Conservation (phyloP, 2,329 filamentous ascomycete genomes). For the Aspergillus hortae region DNA sequence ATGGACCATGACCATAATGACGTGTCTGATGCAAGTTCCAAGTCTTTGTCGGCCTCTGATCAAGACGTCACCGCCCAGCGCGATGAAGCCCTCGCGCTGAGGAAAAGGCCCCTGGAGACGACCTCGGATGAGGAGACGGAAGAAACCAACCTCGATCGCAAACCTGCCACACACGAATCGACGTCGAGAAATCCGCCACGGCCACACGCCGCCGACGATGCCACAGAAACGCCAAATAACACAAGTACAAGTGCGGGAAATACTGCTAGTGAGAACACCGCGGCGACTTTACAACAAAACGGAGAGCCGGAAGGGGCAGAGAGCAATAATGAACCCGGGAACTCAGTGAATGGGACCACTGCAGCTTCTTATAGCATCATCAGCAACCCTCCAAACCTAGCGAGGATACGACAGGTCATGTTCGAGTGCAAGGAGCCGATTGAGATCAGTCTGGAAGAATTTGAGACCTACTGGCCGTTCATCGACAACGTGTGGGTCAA, state of each 20-base stretch:
- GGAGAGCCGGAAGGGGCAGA: neutral
- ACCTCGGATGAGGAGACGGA: conserved; percentile 7
- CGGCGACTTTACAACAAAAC: neutral
- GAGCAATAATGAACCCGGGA: neutral
- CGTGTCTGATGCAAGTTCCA: conserved; percentile 19
- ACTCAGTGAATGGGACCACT: neutral
- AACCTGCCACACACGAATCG: neutral
- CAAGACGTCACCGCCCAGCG: conserved; percentile 10
- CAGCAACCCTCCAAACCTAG: conserved; percentile 42
- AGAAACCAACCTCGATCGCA: conserved; percentile 7
- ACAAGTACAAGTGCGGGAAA: too few species aligned
- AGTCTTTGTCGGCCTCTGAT: conserved; percentile 12
- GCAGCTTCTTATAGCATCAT: conserved; percentile 30
- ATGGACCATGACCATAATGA: conserved; percentile 29
- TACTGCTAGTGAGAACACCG: neutral
- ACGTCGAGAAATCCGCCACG: neutral
- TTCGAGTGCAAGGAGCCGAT: conserved; percentile 46
- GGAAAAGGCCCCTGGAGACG: conserved; percentile 6
- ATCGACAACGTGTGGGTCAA: conserved; percentile 52
- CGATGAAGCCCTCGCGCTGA: conserved; percentile 8
- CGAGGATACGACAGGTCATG: conserved; percentile 40
- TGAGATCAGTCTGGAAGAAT: conserved; percentile 45
- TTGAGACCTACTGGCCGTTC: conserved; percentile 47
- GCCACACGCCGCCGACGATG: neutral
- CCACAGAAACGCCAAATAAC: too few species aligned